These are phyloP conservation scores for Lasiosphaeria miniovina DNA, from an alignment of 495 filamentous ascomycete species.

Conservation along the genomic window DNA sequence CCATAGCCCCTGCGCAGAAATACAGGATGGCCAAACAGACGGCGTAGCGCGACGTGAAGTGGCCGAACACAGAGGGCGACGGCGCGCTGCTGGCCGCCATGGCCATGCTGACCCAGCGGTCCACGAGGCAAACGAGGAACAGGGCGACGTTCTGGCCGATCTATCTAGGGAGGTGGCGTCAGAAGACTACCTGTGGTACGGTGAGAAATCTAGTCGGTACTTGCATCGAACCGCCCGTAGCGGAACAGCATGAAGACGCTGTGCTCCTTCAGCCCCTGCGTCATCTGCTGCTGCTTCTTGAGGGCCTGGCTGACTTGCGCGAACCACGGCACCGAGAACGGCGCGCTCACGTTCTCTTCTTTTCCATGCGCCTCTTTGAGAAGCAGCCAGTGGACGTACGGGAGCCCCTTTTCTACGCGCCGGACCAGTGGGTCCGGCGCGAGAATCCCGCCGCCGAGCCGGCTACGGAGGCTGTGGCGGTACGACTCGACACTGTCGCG, in stretches of 20 bases:
- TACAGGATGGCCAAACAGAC: slow-evolving; percentile 32
- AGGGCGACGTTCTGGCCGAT: slow-evolving; percentile 29
- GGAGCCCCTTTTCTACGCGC: slow-evolving; percentile 18
- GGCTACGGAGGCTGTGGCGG: not conserved
- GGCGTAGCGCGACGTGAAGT: slow-evolving; percentile 25
- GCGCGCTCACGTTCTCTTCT: slow-evolving; percentile 1
- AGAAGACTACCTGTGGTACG: not conserved
- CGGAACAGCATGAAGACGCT: slow-evolving; percentile 32
- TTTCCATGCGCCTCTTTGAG: slow-evolving; percentile 2
- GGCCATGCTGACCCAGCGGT: slow-evolving; percentile 30
- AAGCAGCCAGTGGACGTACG: slow-evolving; percentile 29
- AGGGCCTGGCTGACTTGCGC: slow-evolving; percentile 23
- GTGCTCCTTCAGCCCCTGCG: slow-evolving; percentile 31
- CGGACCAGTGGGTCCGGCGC: slow-evolving; percentile 10
- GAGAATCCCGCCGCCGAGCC: not conserved
- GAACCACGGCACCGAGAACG: slow-evolving; percentile 28
- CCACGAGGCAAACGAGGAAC: slow-evolving; percentile 30
- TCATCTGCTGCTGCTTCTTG: slow-evolving; percentile 26
- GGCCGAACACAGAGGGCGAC: slow-evolving; percentile 17
- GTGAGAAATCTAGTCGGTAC: not conserved
- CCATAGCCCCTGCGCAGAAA: slow-evolving; percentile 27
- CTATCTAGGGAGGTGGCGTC: not conserved
- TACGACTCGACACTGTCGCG: slow-evolving; percentile 10
- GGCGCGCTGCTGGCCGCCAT: slow-evolving; percentile 18
- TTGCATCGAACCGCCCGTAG: slow-evolving; percentile 20